phyloP scores from a whole-genome alignment of 768 basidiomycete genomes.

The Suillus decipiens region DNA sequence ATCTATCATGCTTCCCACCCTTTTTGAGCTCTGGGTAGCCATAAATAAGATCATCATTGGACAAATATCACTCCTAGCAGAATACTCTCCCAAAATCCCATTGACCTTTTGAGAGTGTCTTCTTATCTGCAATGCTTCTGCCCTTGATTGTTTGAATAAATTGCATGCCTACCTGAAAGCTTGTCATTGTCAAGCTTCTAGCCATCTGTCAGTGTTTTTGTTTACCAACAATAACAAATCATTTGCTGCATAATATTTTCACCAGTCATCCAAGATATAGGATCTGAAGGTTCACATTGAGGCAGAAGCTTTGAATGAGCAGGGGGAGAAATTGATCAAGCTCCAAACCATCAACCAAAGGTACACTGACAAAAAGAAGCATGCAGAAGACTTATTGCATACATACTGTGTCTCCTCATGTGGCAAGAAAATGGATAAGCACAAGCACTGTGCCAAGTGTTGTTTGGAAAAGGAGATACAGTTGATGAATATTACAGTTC shows the following conservation, averaged over 20 bases:
- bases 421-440: neutral
- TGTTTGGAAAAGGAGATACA: conserved; percentile 18
- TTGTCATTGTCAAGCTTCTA: conserved; percentile 26
- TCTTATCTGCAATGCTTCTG: conserved; percentile 29
- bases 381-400: neutral
- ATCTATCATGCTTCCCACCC: conserved; percentile 45
- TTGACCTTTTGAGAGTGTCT: conserved; percentile 25
- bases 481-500: conserved; percentile 33
- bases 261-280: conserved; percentile 23
- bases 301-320: conserved; percentile 21
- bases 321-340: conserved; percentile 23
- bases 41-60: conserved; percentile 29
- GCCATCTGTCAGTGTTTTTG: neutral
- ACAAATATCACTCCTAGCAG: conserved; percentile 26
- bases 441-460: conserved; percentile 32
- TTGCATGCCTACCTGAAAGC: conserved; percentile 34
- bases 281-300: conserved; percentile 33
- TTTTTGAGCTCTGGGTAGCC: conserved; percentile 39
- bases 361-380: neutral
- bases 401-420: neutral
- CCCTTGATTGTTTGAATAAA: conserved; percentile 28
- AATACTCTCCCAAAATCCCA: conserved; percentile 38
- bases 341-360: conserved; percentile 21
- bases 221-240: conserved; percentile 13
- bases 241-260: conserved; percentile 40